Evolutionary conservation across 2,329 filamentous ascomycete species (phyloP).

Genomic region (Alternaria sp.): DNA sequence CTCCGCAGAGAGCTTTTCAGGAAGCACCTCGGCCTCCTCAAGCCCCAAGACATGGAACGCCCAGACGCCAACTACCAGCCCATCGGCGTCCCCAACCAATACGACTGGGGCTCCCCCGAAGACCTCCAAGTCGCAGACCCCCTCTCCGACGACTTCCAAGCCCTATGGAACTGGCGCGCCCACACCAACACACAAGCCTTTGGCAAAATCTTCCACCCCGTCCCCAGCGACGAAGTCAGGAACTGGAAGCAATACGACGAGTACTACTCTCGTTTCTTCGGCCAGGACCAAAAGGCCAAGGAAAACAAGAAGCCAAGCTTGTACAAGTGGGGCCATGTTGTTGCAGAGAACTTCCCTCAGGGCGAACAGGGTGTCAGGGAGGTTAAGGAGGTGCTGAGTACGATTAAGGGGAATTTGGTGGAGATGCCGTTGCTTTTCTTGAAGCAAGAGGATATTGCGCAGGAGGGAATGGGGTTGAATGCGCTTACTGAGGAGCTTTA

Average conservation of each 20-base stretch:
- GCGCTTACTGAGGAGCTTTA: slow-evolving; percentile 57
- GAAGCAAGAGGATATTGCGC: slow-evolving; percentile 83
- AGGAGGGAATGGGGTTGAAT: slow-evolving; percentile 71
- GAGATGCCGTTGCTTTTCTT: slow-evolving; percentile 93
- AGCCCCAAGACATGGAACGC: slow-evolving; percentile 71
- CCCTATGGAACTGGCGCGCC: slow-evolving; percentile 76
- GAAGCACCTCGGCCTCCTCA: slow-evolving; percentile 86
- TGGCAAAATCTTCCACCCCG: slow-evolving; percentile 78
- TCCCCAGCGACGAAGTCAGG: slow-evolving; percentile 71
- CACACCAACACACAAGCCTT: slow-evolving; percentile 81
- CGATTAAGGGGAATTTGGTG: slow-evolving; percentile 67
- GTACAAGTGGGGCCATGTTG: slow-evolving; percentile 86
- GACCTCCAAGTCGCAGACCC: slow-evolving; percentile 73
- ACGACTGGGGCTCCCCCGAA: slow-evolving; percentile 56
- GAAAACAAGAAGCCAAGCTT: slow-evolving; percentile 58
- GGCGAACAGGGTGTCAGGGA: slow-evolving; percentile 53
- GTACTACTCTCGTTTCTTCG: slow-evolving; percentile 73
- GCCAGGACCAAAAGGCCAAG: slow-evolving; percentile 51
- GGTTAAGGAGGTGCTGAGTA: slow-evolving; percentile 72
- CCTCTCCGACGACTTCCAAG: slow-evolving; percentile 69
- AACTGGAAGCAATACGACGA: slow-evolving; percentile 77
- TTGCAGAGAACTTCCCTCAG: slow-evolving; percentile 59
- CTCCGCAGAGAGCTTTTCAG: slow-evolving; percentile 87
- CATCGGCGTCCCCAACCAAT: slow-evolving; percentile 61
- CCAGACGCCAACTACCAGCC: slow-evolving; percentile 65